Percentiles rank a stretch among this genome's conserved stretches.
Evolutionary conservation across 2,329 filamentous ascomycete genomes (phyloP).

Genomic region (Fusarium continuum): DNA sequence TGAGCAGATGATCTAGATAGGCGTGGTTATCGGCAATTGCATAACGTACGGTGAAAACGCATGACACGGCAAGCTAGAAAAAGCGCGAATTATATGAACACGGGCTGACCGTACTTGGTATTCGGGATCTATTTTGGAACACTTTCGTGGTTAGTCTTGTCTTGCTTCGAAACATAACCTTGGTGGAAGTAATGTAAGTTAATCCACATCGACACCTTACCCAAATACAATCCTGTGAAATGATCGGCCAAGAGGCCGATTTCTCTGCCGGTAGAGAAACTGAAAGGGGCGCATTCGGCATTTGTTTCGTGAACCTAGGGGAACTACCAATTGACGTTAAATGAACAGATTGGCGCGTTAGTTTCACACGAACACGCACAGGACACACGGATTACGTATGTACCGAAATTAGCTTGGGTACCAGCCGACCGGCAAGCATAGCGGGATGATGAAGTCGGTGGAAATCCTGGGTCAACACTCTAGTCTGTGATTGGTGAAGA

Average conservation of each 20-base stretch:
- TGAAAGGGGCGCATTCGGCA: slow-evolving; percentile 10
- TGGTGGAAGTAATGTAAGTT: neutral
- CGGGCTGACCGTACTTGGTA: slow-evolving; percentile 3
- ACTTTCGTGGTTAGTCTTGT: slow-evolving; percentile 28
- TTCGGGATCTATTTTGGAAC: neutral
- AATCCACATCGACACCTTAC: neutral
- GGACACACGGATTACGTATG: slow-evolving; percentile 24
- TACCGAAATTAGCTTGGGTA: slow-evolving; percentile 32
- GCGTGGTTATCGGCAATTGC: neutral
- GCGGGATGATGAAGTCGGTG: slow-evolving; percentile 35
- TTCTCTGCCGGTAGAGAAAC: neutral
- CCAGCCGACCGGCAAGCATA: slow-evolving; percentile 32
- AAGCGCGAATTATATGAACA: neutral
- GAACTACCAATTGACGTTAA: slow-evolving; percentile 2
- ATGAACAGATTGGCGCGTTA: slow-evolving; percentile 22
- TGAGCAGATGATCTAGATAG: neutral
- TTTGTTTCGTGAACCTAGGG: slow-evolving; percentile 12
- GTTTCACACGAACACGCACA: slow-evolving; percentile 18
- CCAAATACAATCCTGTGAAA: neutral
- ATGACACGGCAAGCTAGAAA: neutral
- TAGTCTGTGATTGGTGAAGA: slow-evolving; percentile 28
- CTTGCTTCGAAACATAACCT: slow-evolving; percentile 28
- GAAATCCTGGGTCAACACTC: slow-evolving; percentile 1
- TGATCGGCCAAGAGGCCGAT: neutral
- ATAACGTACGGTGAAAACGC: slow-evolving; percentile 1